Evolutionary conservation across 2,329 filamentous ascomycete species (phyloP), one percentile per base, ranked within the genome.

Genomic region (Aspergillus phoenicis): DNA sequence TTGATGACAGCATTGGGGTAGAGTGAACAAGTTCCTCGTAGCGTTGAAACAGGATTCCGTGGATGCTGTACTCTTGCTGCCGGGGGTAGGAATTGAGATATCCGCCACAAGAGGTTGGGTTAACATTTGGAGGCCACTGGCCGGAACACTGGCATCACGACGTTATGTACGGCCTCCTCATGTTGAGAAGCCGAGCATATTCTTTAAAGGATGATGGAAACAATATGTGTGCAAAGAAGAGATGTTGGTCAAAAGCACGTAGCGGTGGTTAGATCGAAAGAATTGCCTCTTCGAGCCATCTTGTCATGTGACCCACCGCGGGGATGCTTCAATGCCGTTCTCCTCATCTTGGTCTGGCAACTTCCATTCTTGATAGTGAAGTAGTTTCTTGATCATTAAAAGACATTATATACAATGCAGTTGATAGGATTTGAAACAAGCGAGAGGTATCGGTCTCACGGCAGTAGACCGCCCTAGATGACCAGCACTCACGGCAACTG

Each of bases 211-310:
- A 24, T 22, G 11, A 8, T 52, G 10, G 45, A 28, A 24, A 17
- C 11, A 49, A n/a, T 15, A 15, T 8, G 15, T 15, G 13, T 49
- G 45, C 20, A 30, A 8, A 49, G 2, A 48, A 28, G 45, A 30
- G n/a, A 30, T 30, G 47, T 20, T 22, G 53, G n/a, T 26, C n/a
- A n/a, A 33, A 22, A 52, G 20, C 36, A 43, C 20, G 20, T 45
- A 43, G 26, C 11, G 33, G 56, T 45, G 38, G 56, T 33, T 48
- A 36, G 51, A 43, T 28, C 43, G 48, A 52, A 58, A 58, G 47
- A 51, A 33, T 51, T 51, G 38, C 48, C 56, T 47, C 47, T 45
- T 58, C 48, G 38, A 39, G 57, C n/a, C n/a, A 52, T 58, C 2
- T 8, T 5, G 47, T 58, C 57, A 58, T 52, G 57, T 58, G 57